Conservation (phyloP, 129 eudicot genomes). For the Helianthus tuberosus region DNA sequence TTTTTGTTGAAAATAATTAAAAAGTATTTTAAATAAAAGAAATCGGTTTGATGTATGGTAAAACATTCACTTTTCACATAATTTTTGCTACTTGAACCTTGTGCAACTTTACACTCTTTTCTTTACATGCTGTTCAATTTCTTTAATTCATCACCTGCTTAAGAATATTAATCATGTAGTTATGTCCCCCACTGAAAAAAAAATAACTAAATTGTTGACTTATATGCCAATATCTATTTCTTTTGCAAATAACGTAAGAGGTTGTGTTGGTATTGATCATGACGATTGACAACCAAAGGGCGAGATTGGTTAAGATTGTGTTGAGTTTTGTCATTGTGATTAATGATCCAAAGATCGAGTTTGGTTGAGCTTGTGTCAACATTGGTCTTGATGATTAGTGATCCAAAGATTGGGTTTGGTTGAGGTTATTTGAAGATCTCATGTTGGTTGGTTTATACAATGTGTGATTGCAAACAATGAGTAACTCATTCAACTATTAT, state of each 20-base stretch:
- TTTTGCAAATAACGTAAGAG: not conserved
- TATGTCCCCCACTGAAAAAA: not conserved
- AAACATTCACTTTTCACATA: constrained; percentile 31
- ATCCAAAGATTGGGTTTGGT: constrained; percentile 17
- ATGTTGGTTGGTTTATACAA: constrained; percentile 1
- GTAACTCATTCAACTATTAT: not conserved
- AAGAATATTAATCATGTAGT: constrained; percentile 17
- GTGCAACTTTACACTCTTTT: constrained; percentile 27
- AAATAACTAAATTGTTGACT: not conserved
- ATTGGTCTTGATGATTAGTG: constrained; percentile 3
- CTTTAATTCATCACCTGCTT: constrained; percentile 7
- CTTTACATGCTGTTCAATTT: constrained; percentile 17
- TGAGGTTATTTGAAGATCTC: constrained; percentile 14
- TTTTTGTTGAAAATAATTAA: not conserved
- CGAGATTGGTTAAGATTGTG: constrained; percentile 14
- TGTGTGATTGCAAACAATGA: not conserved
- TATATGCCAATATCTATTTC: not conserved
- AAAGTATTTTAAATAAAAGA: not conserved
- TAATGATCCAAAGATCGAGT: constrained; percentile 19
- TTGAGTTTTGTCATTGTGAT: constrained; percentile 5
- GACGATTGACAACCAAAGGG: constrained; percentile 11
- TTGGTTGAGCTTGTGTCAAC: constrained; percentile 14
- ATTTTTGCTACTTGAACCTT: constrained; percentile 35
- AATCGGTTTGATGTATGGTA: not conserved
- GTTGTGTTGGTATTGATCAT: not conserved